Conservation (phyloP, 2,329 filamentous ascomycete genomes). For the Botrytis medusae region DNA sequence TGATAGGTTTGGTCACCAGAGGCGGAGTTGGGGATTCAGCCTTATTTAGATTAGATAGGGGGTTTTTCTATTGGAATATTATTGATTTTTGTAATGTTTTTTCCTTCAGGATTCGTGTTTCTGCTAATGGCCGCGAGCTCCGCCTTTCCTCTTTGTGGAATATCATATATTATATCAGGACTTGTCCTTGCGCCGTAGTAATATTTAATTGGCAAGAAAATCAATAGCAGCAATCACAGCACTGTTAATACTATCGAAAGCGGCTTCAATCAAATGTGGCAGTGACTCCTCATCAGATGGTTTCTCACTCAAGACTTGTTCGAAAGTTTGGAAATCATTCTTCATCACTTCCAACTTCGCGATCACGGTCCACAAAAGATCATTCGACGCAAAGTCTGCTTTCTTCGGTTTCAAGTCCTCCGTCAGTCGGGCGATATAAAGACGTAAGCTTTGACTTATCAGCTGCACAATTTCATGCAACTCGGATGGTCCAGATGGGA, state of each 20-base stretch:
- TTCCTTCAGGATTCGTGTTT: neutral
- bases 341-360: neutral
- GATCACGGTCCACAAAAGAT: neutral
- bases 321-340: neutral
- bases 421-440: neutral
- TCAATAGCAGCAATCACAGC: neutral
- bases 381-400: neutral
- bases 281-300: neutral
- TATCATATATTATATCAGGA: neutral
- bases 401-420: neutral
- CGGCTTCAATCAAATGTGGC: neutral
- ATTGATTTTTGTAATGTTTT: neutral
- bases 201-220: neutral
- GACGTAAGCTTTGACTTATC: neutral
- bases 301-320: neutral
- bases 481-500: neutral
- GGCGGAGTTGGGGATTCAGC: constrained; percentile 1
- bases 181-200: neutral
- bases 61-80: neutral
- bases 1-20: neutral
- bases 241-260: neutral
- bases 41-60: neutral
- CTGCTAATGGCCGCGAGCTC: neutral
- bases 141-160: neutral
- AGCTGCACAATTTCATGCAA: neutral